Conservation (phyloP, 75 land plant species). For the Picea sitchensis region DNA sequence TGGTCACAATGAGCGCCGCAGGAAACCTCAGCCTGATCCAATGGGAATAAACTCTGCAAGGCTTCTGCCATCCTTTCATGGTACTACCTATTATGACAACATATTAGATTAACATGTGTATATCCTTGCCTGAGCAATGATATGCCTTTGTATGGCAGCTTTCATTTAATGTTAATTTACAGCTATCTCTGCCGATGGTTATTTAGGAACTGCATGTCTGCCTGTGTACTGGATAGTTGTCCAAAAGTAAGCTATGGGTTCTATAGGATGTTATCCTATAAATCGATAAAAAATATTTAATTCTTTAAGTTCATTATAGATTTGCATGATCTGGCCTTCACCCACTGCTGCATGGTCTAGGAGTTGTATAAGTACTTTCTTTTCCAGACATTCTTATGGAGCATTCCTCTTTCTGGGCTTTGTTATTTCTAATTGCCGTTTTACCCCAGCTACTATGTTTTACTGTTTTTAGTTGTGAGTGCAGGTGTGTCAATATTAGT, state of each 20-base stretch:
- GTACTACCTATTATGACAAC: not conserved
- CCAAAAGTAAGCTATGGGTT: not conserved
- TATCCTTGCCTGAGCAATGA: not conserved
- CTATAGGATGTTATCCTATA: not conserved
- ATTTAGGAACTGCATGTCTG: not conserved
- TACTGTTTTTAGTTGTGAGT: no score
- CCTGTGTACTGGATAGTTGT: not conserved
- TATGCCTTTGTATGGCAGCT: not conserved
- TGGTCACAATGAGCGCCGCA: constrained; percentile 57
- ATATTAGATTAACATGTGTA: constrained; percentile 1
- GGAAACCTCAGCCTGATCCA: constrained; percentile 48
- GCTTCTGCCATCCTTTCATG: constrained; percentile 10
- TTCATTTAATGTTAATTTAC: not conserved
- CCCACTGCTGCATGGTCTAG: no score
- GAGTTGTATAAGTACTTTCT: no score
- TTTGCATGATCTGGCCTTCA: no score
- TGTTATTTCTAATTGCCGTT: no score
- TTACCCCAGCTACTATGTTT: no score
- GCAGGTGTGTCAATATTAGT: no score
- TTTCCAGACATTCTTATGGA: no score
- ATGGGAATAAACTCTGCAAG: constrained; percentile 3
- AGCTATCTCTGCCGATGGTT: not conserved
- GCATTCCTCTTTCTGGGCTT: no score
- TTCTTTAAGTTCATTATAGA: no score
- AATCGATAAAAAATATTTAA: no score